These are phyloP conservation scores for Clarireedia monteithiana DNA, from an alignment of 2,329 filamentous ascomycete genomes.

Conservation along the genomic window DNA sequence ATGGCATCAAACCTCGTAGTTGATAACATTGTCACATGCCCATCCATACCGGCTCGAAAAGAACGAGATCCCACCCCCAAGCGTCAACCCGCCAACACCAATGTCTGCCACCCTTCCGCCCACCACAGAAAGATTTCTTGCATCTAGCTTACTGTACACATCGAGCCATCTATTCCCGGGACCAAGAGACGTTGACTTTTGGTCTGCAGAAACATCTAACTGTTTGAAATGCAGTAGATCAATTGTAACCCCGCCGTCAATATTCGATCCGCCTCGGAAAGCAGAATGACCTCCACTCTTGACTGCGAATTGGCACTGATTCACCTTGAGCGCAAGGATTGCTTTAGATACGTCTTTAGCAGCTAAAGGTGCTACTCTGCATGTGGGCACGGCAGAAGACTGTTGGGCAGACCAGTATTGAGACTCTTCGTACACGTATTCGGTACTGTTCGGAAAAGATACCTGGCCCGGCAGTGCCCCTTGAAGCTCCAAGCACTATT, in stretches of 20 bases:
- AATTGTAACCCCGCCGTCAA: conserved; percentile 15
- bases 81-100: conserved; percentile 7
- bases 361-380: conserved; percentile 9
- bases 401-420: neutral
- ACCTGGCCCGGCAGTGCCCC: conserved; percentile 10
- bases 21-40: conserved; percentile 17
- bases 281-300: conserved; percentile 33
- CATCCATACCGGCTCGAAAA: conserved; percentile 11
- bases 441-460: conserved; percentile 13
- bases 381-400: conserved; percentile 4
- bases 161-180: conserved; percentile 17
- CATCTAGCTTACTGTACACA: conserved; percentile 15
- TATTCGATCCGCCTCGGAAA: conserved; percentile 13
- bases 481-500: no score
- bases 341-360: conserved; percentile 7
- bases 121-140: neutral
- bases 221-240: conserved; percentile 12
- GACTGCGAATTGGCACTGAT: conserved; percentile 27
- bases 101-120: conserved; percentile 2
- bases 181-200: conserved; percentile 13
- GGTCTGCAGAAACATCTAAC: conserved; percentile 8
- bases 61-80: conserved; percentile 16
- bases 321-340: conserved; percentile 1
- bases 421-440: conserved; percentile 12
- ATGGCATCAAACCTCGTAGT: conserved; percentile 10